Evolutionary conservation across 768 basidiomycete species (phyloP).

Genomic region (Dioszegia hungarica): DNA sequence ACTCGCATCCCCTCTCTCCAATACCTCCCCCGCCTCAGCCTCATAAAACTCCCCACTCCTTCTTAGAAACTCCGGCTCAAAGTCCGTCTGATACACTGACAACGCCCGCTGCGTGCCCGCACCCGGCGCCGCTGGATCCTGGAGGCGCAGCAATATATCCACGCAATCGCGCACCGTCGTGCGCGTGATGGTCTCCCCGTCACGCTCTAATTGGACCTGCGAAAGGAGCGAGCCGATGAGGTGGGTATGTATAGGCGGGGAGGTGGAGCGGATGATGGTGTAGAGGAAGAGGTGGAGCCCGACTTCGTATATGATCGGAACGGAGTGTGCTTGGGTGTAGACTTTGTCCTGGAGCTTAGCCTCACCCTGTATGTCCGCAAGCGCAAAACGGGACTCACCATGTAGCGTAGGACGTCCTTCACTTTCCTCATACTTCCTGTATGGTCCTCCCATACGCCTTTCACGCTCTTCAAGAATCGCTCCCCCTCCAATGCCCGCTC

Average conservation of each 20-base stretch:
- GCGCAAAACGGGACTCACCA: constrained; percentile 71
- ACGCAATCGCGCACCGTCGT: constrained; percentile 84
- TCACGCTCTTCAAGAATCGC: constrained; percentile 71
- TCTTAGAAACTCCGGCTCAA: constrained; percentile 74
- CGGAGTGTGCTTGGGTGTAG: constrained; percentile 66
- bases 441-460: constrained; percentile 91
- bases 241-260: constrained; percentile 72
- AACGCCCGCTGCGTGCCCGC: constrained; percentile 49
- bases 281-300: constrained; percentile 78
- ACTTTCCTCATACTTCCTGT: constrained; percentile 79
- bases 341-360: constrained; percentile 74
- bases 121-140: constrained; percentile 45
- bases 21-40: constrained; percentile 64
- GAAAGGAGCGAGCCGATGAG: constrained; percentile 74
- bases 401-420: constrained; percentile 86
- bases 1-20: constrained; percentile 71
- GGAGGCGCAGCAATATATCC: constrained; percentile 71
- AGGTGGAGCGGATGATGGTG: constrained; percentile 56
- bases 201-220: constrained; percentile 84
- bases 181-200: constrained; percentile 85
- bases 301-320: constrained; percentile 74
- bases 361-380: too few relatives aligned
- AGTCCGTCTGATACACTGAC: constrained; percentile 71
- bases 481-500: constrained; percentile 81
- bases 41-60: constrained; percentile 77